Evolutionary conservation across 2,329 filamentous ascomycete genomes (phyloP), one percentile per base, ranked within the genome.

Genomic region (Sphaerulina musiva): DNA sequence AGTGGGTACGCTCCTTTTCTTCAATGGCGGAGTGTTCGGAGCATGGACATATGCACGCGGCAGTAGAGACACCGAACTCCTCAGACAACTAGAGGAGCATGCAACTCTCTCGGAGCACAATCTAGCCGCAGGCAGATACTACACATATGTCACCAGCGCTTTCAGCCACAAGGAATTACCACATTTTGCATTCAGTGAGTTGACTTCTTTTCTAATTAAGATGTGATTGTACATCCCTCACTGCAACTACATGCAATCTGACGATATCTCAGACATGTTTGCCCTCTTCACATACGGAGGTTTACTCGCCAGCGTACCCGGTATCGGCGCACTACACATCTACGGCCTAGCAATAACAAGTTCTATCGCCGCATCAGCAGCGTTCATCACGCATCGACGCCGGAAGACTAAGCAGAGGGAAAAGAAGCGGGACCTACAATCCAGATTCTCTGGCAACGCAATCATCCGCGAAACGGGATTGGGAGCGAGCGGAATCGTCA

Each of bases 401-500:
- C 17, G 38, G 20, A 42, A 26, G 26, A 2, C 43, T 41, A 36
- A 42, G 29, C 31, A 20, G 20, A 20, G 3, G 20, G 2, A 20
- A 20, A 20, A 20, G 20, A 20, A 20, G 20, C 0, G 20, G 20
- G 20, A 20, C 20, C 20, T 4, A 20, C 20, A 20, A 2, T 3
- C 20, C 20, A 39, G 7, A 2, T 42, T 51, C 12, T 20, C 20
- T 20, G 34, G 36, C 39, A n/a, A 55, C 53, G 3, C 20, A 20
- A 11, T n/a, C 6, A 9, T 38, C 34, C 34, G 8, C 34, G 34
- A 38, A 38, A 7, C n/a, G 34, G 14, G 40, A 9, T 32, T 73
- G 7, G 73, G 73, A 1, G 74, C 75, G 36, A 73, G 70, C 40
- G 75, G 74, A 1, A 61, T 68, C 0, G 66, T 76, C 17, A 71